phyloP scores from a whole-genome alignment of 208 protist genomes.

The Strigomonas oncopelti region DNA sequence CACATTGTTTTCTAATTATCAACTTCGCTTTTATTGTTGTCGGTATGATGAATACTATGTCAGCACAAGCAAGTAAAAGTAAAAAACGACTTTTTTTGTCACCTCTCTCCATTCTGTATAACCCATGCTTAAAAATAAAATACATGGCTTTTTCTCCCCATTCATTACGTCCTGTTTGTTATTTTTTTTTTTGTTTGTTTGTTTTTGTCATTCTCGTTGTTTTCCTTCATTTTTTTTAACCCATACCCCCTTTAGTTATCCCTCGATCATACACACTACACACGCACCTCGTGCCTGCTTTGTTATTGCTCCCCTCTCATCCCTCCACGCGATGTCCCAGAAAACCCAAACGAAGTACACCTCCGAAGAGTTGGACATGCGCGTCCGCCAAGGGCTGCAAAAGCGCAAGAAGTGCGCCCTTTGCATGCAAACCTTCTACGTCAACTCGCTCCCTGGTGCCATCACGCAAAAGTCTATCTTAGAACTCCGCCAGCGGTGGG shows the following conservation, averaged over 20 bases:
- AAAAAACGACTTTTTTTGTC: too few relatives aligned
- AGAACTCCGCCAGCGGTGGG: slow-evolving; percentile 87
- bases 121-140: too few relatives aligned
- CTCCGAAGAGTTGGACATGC: slow-evolving; percentile 64
- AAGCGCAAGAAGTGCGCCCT: slow-evolving; percentile 89
- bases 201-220: neutral
- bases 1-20: neutral
- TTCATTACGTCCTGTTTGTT: neutral
- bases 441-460: slow-evolving; percentile 86
- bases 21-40: neutral
- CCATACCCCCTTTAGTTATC: too few relatives aligned
- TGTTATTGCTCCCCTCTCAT: neutral
- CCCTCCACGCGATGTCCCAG: slow-evolving; percentile 13
- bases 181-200: neutral
- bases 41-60: too few relatives aligned
- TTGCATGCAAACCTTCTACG: slow-evolving; percentile 88
- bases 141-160: too few relatives aligned
- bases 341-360: slow-evolving; percentile 38
- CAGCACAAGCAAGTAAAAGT: too few relatives aligned
- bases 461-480: slow-evolving; percentile 92
- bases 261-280: too few relatives aligned
- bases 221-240: neutral
- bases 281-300: too few relatives aligned
- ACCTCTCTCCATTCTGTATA: too few relatives aligned
- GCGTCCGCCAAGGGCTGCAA: slow-evolving; percentile 87